Conservation (phyloP, 805 yeast genomes). For the Kodamaea sagamina region DNA sequence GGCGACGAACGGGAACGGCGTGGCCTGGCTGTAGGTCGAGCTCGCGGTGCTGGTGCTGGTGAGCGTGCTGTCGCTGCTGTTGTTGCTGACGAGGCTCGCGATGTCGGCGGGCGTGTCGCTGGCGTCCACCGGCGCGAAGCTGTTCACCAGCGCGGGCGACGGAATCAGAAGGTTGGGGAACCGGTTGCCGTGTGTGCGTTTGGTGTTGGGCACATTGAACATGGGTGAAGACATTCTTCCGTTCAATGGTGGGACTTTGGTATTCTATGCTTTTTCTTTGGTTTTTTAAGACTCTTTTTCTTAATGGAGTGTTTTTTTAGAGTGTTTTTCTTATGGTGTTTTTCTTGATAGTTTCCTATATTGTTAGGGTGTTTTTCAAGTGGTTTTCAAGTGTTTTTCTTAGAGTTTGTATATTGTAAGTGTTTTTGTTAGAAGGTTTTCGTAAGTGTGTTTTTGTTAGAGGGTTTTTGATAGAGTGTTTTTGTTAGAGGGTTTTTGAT, state of each 20-base stretch:
- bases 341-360: no score
- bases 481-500: no score
- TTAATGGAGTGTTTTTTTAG: no score
- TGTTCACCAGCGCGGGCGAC: constrained; percentile 22
- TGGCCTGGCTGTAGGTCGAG: background rate
- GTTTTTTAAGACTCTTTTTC: no score
- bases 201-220: constrained; percentile 38
- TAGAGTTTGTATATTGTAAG: no score
- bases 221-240: constrained; percentile 27
- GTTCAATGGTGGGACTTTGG: background rate
- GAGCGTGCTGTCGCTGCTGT: constrained; percentile 1
- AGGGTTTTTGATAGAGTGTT: no score
- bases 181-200: constrained; percentile 22
- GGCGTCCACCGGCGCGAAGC: background rate
- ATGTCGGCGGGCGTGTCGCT: background rate
- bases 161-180: constrained; percentile 34
- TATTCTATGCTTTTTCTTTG: background rate
- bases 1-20: constrained; percentile 5
- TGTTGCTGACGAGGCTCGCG: background rate
- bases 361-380: no score
- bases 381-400: no score
- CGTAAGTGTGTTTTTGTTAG: no score
- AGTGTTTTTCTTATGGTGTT: no score
- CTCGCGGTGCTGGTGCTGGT: constrained; percentile 1
- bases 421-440: no score